phyloP scores from a whole-genome alignment of 345 rosid species.

The Isatis tinctoria region DNA sequence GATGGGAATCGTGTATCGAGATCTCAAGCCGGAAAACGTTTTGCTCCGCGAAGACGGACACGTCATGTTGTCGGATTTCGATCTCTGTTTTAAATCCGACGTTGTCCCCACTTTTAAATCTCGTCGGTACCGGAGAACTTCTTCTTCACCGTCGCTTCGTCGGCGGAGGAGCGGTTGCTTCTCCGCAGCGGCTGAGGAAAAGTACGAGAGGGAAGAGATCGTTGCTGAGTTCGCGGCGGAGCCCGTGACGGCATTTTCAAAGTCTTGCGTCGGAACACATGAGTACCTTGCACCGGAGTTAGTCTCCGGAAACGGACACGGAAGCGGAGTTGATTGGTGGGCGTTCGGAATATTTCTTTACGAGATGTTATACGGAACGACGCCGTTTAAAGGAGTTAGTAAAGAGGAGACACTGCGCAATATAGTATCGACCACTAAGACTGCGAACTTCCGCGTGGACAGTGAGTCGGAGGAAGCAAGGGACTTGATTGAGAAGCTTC shows the following conservation, averaged over 20 bases:
- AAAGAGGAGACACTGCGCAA: constrained; percentile 75
- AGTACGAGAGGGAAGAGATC: constrained; percentile 17
- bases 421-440: constrained; percentile 39
- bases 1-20: constrained; percentile 79
- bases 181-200: not conserved
- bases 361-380: constrained; percentile 68
- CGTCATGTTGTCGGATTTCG: constrained; percentile 86
- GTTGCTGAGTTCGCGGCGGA: constrained; percentile 58
- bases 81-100: constrained; percentile 55
- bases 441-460: constrained; percentile 39
- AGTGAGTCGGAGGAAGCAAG: constrained; percentile 43
- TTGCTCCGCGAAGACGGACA: constrained; percentile 78
- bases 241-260: constrained; percentile 56
- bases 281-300: constrained; percentile 93
- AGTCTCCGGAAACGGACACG: constrained; percentile 74
- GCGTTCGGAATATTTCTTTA: constrained; percentile 73
- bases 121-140: constrained; percentile 20
- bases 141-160: constrained; percentile 22
- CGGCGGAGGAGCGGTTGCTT: constrained; percentile 28
- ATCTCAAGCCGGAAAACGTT: constrained; percentile 90
- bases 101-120: constrained; percentile 47
- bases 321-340: constrained; percentile 97
- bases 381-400: constrained; percentile 77
- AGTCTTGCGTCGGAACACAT: constrained; percentile 87
- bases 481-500: constrained; percentile 66